Percentiles rank a stretch among this genome's conserved stretches.
phyloP scores from a whole-genome alignment of 345 rosid species.

The Pugionium cornutum region DNA sequence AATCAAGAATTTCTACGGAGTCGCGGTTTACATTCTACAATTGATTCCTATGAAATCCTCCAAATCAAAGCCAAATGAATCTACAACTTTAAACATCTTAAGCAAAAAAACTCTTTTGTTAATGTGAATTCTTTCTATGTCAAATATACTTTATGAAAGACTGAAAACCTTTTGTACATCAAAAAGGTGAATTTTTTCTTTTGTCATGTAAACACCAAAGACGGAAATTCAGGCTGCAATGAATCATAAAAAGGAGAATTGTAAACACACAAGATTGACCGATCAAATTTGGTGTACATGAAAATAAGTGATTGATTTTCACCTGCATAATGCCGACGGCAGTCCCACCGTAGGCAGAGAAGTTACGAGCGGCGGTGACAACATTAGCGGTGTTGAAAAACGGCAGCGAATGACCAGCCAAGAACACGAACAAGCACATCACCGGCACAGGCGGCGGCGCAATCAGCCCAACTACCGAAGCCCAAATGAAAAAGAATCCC shows the following conservation, averaged over 20 bases:
- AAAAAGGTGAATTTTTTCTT: too few species aligned
- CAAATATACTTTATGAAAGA: too few species aligned
- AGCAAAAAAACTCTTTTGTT: background rate
- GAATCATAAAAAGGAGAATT: too few species aligned
- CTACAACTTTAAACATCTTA: background rate
- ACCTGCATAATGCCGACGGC: constrained; percentile 93
- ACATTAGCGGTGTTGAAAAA: constrained; percentile 75
- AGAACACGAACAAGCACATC: constrained; percentile 72
- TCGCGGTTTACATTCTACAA: too few species aligned
- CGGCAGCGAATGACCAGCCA: constrained; percentile 76
- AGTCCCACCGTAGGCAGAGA: constrained; percentile 68
- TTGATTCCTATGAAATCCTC: too few species aligned
- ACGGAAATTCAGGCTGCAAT: background rate
- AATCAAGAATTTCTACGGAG: too few species aligned
- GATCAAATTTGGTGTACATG: background rate
- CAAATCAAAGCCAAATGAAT: background rate
- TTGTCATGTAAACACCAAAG: background rate
- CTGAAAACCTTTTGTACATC: too few species aligned
- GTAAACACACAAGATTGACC: background rate
- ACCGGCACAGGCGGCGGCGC: constrained; percentile 61
- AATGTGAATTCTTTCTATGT: too few species aligned
- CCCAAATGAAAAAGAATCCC: constrained; percentile 88
- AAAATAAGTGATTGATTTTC: background rate
- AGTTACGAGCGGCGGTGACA: constrained; percentile 74
- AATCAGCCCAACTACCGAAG: constrained; percentile 70